A percentile compares a stretch with the other conserved stretches of the same genome.
These are phyloP conservation scores for Clitocybe nebularis DNA, from an alignment of 1,284 basidiomycete genomes.

Conservation along the genomic window DNA sequence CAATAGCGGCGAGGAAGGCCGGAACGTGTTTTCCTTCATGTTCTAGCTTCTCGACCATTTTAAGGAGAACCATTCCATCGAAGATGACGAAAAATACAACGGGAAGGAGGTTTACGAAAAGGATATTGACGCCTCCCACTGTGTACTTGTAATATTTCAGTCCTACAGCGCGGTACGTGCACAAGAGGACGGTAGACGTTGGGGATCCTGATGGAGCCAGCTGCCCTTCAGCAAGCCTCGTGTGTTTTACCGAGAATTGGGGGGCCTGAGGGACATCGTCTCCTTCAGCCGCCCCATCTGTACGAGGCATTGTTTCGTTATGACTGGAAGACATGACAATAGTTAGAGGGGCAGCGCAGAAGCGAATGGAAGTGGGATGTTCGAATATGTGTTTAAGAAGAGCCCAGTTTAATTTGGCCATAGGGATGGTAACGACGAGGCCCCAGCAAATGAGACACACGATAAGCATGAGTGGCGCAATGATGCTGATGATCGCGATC, in stretches of 20 bases:
- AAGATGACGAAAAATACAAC: conserved; percentile 95
- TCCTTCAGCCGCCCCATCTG: conserved; percentile 24
- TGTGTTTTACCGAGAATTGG: conserved; percentile 47
- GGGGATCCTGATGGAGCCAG: conserved; percentile 70
- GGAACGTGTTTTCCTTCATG: conserved; percentile 56
- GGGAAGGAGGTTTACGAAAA: conserved; percentile 95
- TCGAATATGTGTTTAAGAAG: conserved; percentile 81
- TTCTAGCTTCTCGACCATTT: conserved; percentile 58
- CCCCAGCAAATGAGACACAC: conserved; percentile 92
- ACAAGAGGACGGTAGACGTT: conserved; percentile 85
- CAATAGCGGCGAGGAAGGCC: conserved; percentile 64
- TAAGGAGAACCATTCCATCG: conserved; percentile 84
- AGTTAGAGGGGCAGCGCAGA: conserved; percentile 76
- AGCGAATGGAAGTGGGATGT: conserved; percentile 85
- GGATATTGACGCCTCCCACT: conserved; percentile 96
- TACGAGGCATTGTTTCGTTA: conserved; percentile 18
- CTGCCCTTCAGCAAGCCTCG: conserved; percentile 64
- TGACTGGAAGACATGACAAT: conserved; percentile 44
- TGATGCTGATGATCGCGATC: conserved; percentile 68
- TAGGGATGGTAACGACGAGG: conserved; percentile 91
- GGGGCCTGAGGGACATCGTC: conserved; percentile 24
- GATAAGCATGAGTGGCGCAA: conserved; percentile 86
- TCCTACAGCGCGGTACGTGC: conserved; percentile 91
- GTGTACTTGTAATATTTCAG: conserved; percentile 99
- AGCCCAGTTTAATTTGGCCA: conserved; percentile 97